phyloP scores from a whole-genome alignment of 192 early-diverging fungal species.

The Coemansia sp. region DNA sequence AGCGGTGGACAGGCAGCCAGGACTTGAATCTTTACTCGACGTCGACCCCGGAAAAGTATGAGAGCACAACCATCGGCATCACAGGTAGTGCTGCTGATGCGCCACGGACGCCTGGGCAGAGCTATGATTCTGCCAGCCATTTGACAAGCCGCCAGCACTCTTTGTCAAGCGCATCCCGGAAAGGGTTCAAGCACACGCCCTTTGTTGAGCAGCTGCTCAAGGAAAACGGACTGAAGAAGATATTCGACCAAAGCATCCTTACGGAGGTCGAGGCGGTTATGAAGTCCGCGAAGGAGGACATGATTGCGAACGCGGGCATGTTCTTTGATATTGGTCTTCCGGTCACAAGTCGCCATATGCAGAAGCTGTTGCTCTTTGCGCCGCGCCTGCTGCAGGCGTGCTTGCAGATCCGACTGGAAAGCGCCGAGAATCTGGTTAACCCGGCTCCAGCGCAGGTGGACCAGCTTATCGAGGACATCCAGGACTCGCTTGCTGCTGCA shows the following conservation, averaged over 20 bases:
- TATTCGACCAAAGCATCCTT: slow-evolving; percentile 71
- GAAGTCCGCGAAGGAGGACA: slow-evolving; percentile 62
- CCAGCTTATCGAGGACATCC: slow-evolving; percentile 78
- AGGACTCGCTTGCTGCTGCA: slow-evolving; percentile 66
- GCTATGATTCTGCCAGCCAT: background rate
- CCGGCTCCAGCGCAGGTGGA: slow-evolving; percentile 58
- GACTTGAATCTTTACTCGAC: slow-evolving; percentile 42
- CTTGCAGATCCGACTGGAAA: slow-evolving; percentile 72
- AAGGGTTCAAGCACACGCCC: slow-evolving; percentile 54
- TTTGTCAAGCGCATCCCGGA: slow-evolving; percentile 4
- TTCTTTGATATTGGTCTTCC: slow-evolving; percentile 75
- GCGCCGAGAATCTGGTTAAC: slow-evolving; percentile 50
- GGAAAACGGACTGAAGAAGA: slow-evolving; percentile 74
- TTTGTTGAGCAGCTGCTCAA: slow-evolving; percentile 86
- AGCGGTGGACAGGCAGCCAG: slow-evolving; percentile 79
- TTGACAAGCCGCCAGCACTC: slow-evolving; percentile 4
- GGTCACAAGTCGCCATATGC: slow-evolving; percentile 63
- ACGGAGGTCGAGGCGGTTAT: slow-evolving; percentile 62
- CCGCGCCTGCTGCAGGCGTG: slow-evolving; percentile 79
- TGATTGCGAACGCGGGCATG: slow-evolving; percentile 64
- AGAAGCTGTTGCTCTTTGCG: slow-evolving; percentile 73
- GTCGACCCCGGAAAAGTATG: slow-evolving; percentile 6
- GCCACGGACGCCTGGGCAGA: background rate
- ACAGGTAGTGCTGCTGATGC: background rate
- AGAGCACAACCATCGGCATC: slow-evolving; percentile 36